Base-by-base conservation (phyloP, 2,329 filamentous ascomycete species). In the Xylaria sp. region DNA sequence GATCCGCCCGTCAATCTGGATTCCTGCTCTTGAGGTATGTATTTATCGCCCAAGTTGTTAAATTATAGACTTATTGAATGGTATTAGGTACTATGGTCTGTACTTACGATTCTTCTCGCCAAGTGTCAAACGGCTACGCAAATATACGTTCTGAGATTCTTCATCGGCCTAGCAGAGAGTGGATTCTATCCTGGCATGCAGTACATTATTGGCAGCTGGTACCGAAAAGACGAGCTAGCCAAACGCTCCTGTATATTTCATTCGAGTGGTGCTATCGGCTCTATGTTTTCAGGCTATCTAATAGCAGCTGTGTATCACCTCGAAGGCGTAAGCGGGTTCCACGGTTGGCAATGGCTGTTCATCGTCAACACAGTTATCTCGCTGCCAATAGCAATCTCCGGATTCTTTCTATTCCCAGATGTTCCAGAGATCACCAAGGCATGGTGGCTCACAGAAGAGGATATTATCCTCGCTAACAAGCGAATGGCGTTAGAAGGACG, bases 281-380 rank as follows among this genome's bases (percentile, higher is more conserved):
- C 66, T 29, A 79, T 78, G 76, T 84, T 86, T 66, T 83, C 81
- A 3, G 87, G 87, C 0, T 88, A 87, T 69, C 75, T 89, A 8
- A 87, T 87, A 83, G 82, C 86, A 0, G 85, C 79, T 0, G 83
- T 87, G 1, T 87, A 87, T 67, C 79, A 79, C 4, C 79, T 88
- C 0, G 82, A 82, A 9, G 85, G 84, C 0, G 76, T 72, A n/a
- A 78, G 80, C 25, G 85, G 86, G 1, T 84, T 82, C 66, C 77
- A 78, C 16, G 86, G 86, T 0, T 88, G 86, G 86, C 84, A 87
- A 73, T 88, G 83, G 83, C 77, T 86, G 0, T 86, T 87, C 71
- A 82, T 88, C 48, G 79, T 88, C 53, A 84, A 88, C 69, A 86
- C 85, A 0, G 77, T 86, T 3, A 87, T 88, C 37, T 84, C 83